Base-by-base conservation (phyloP, 345 rosid genomes). In the Salix exigua region DNA sequence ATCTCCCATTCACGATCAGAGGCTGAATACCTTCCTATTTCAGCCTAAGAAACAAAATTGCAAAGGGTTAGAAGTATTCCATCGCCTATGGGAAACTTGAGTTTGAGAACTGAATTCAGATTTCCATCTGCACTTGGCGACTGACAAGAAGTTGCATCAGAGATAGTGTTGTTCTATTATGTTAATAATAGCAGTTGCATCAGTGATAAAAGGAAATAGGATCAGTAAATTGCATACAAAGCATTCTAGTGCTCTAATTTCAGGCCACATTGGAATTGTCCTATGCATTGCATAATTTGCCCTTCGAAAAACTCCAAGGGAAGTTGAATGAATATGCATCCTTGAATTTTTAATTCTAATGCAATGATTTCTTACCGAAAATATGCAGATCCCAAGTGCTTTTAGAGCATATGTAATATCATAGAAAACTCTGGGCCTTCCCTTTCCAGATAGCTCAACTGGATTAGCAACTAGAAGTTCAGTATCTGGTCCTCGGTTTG, bases 381-480 rank as follows among this genome's bases (percentile, higher is more conserved):
- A 94, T 64, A 94, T 75, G 75, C 96, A 91, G 78, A 94, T 85
- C 53, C 91, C 93, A 67, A 90, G 90, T 60, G 82, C 72, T 86
- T 94, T 92, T 58, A 91, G 79, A 66, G 97, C 88, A 74, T 83
- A 84, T 10, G 97, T 94, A 44, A 91, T 89, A 66, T 94, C 96
- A 69, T 89, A 91, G 86, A 94, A 94, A 73, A 92, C 97, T 50
- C 90, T 84, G 2, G 98, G 98, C 68, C 98, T 88, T 80, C 97
- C 97, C 60, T 80, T 84, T 60, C 97, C 94, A 66, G 93, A 94
- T 77, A 89, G 77, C 82, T 94, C 97, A 48, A 91, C 98, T 40
- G 97, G 98, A 82, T 91, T 92, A 61, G 94, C 96, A 68, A 92
- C 93, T 82, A 94, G 9, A 70, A 94, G 89, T 79, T 94, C 97